These are phyloP conservation scores for Talaromyces albobiverticillius DNA, from an alignment of 2,329 filamentous ascomycete genomes.

Conservation along the genomic window DNA sequence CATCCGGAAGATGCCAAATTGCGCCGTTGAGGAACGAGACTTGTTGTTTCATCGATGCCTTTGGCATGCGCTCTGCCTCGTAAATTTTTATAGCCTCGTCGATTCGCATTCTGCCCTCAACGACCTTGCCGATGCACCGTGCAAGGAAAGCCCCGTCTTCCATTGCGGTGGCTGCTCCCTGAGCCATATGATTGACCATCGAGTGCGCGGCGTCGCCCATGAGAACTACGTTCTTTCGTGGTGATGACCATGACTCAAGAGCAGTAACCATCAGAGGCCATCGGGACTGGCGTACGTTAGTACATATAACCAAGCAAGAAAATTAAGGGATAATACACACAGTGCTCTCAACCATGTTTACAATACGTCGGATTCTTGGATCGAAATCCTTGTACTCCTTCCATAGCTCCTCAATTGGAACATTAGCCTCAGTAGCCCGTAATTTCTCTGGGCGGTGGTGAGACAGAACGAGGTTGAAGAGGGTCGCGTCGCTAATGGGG, in stretches of 20 bases:
- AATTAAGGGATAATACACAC: conserved; percentile 13
- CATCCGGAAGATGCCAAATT: conserved; percentile 37
- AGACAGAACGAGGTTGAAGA: conserved; percentile 48
- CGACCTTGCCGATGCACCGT: conserved; percentile 34
- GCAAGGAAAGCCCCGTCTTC: conserved; percentile 45
- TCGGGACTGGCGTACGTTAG: conserved; percentile 22
- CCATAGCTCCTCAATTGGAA: conserved; percentile 43
- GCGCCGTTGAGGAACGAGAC: conserved; percentile 38
- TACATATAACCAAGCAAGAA: background rate
- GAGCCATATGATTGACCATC: conserved; percentile 46
- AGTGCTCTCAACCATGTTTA: conserved; percentile 39
- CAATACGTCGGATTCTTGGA: conserved; percentile 41
- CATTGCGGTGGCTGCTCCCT: conserved; percentile 46
- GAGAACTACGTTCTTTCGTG: conserved; percentile 42
- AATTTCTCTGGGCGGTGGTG: conserved; percentile 37
- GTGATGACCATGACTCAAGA: conserved; percentile 40
- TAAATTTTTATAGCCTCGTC: conserved; percentile 37
- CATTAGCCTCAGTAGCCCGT: conserved; percentile 34
- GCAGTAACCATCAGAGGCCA: conserved; percentile 47
- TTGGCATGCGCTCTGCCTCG: conserved; percentile 42
- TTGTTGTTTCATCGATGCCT: conserved; percentile 43
- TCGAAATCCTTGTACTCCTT: conserved; percentile 46
- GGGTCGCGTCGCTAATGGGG: conserved; percentile 42
- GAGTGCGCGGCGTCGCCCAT: conserved; percentile 44
- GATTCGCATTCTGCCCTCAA: conserved; percentile 31